Conservation (phyloP, 768 basidiomycete species). For the Tulasnella sp. region DNA sequence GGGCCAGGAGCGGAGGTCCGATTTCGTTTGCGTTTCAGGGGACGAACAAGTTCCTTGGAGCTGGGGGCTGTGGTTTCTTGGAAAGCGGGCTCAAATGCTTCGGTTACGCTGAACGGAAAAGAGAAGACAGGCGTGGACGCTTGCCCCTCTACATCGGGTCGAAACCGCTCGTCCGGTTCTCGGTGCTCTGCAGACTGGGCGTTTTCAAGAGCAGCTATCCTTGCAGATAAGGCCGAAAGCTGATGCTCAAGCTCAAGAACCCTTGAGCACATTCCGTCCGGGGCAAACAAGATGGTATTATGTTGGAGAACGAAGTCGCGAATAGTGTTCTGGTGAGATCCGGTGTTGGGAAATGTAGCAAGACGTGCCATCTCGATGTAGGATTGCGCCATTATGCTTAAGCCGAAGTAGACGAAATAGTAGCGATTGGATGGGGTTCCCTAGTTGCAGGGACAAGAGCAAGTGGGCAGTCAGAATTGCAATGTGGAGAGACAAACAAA, state of each 20-base stretch:
- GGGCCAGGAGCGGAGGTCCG: not conserved
- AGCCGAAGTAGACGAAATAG: not conserved
- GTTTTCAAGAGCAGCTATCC: not conserved
- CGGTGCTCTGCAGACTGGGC: not conserved
- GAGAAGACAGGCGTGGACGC: not conserved
- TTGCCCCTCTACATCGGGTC: not conserved
- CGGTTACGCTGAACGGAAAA: not conserved
- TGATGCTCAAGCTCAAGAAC: not conserved
- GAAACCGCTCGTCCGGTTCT: not conserved
- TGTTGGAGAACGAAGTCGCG: not conserved
- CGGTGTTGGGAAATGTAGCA: not conserved
- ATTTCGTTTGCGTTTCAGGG: not conserved
- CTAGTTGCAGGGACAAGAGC: not conserved
- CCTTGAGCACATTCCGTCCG: not conserved
- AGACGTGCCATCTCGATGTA: not conserved
- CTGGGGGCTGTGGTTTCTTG: not conserved
- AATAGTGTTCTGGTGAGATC: not conserved
- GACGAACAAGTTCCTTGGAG: not conserved
- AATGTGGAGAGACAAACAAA: no score
- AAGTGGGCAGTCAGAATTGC: not conserved
- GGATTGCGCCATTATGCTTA: not conserved
- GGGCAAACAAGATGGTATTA: not conserved
- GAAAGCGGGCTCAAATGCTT: not conserved
- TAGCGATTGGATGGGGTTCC: not conserved
- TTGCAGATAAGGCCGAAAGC: not conserved